Evolutionary conservation across 495 filamentous ascomycete genomes (phyloP), one percentile per base, ranked within the genome.

Genomic region (Talaromyces wortmannii): DNA sequence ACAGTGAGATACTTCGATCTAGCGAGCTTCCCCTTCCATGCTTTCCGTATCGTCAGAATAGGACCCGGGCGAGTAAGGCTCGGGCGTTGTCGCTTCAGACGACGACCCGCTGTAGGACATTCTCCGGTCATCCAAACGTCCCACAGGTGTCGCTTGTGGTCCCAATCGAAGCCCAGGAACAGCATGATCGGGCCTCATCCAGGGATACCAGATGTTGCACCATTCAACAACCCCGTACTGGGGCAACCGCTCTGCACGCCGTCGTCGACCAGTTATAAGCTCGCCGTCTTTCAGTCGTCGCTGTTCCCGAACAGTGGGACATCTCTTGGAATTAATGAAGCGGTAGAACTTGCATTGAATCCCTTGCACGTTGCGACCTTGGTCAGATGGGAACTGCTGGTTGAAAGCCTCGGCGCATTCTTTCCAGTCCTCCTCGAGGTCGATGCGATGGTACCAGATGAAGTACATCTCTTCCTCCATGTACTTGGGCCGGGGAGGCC

Each of bases 271-370:
- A 57, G 18, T 62, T 63, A 56, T 72, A 40, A 74, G 75, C 56
- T 75, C 69, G 15, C 72, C 72, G 61, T 77, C 74, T 2, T 71
- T 68, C 67, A 77, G 68, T 6, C 74, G 66, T 15, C 73, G 55
- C 59, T 77, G 74, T 51, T 76, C 73, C 16, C 73, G 65, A 5
- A 77, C 57, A 5, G 72, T 75, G 0, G 74, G 72, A 60, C 73
- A 77, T 55, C 68, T 72, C 64, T 77, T 72, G 48, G 74, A 70
- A 59, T 73, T 71, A 52, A 77, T 75, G 52, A 76, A 77, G 30
- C 78, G 75, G 58, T 81, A 81, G 59, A 78, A 81, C 53, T 78
- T 78, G 70, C 78, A 81, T 61, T 81, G 77, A 36, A 81, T 75
- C 2, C 78, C 78, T 59, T 76, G 73, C 63, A 75, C 74, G 12